Base-by-base conservation (phyloP, 169 alveolate genomes). In the Eimeria tenella region DNA sequence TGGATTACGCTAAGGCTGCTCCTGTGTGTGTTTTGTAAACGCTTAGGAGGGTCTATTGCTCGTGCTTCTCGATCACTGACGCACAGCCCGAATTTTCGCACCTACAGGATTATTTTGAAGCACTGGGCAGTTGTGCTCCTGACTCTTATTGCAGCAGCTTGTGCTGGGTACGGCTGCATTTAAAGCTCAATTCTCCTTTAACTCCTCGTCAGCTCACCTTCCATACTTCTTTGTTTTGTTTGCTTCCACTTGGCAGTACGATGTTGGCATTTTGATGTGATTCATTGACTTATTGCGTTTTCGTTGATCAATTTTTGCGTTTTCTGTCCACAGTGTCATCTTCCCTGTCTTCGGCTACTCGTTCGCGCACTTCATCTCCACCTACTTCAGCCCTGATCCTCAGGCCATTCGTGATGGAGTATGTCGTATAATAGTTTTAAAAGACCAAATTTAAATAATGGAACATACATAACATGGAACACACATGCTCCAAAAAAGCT, bases 321-420 rank as follows among this genome's bases (percentile, higher is more conserved):
- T 10, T 1, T 73, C 42, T 31, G 42, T 0, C 42, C 42, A 5
- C 94, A 88, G 94, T 6, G 53, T 71, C 19, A 65, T 90, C 58
- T 90, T 90, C 42, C 94, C 94, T 19, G 68, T 58, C 60, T 90
- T 68, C 71, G 83, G 89, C 53, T 65, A 73, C 53, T 6, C 56
- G 55, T 90, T 90, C 71, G 83, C 94, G 42, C 81, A 62, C 5
- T 75, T 90, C 25, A 42, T 90, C 42, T 49, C 81, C 49, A 55
- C 83, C 15, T 90, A 73, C 90, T 90, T 90, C 70, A 50, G 58
- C 23, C 90, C 88, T 23, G 81, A 73, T 50, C 94, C 94, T n/a
- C 68, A 58, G 15, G 82, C 73, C 56, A 75, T 90, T 31, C 58
- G 70, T 52, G 71, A 56, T 42, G 90, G 84, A 56, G 94, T 90